Evolutionary conservation across 768 basidiomycete genomes (phyloP).

Genomic region (Galerina marginata): DNA sequence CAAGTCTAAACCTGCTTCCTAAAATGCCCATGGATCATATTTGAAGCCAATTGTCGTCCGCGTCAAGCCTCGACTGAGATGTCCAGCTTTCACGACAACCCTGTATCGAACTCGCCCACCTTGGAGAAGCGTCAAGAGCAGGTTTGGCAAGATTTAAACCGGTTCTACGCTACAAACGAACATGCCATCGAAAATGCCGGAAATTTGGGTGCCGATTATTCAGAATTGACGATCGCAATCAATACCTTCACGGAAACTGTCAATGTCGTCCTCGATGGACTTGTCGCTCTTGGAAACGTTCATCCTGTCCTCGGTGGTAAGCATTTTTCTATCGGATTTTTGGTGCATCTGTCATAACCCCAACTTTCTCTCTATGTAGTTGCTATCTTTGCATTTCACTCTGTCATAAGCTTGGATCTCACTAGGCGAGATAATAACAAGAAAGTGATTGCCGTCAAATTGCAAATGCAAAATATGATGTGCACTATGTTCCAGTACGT

Average conservation of each 20-base stretch:
- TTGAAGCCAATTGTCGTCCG: too few relatives aligned
- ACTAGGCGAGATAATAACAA: slow-evolving; percentile 49
- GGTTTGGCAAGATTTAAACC: slow-evolving; percentile 7
- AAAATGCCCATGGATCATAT: too few relatives aligned
- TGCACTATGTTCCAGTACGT: slow-evolving; percentile 45
- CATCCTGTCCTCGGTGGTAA: slow-evolving; percentile 17
- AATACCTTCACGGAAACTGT: slow-evolving; percentile 14
- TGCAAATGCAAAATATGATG: slow-evolving; percentile 54
- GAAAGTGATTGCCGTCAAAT: slow-evolving; percentile 43
- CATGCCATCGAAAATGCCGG: background rate
- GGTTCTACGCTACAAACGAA: slow-evolving; percentile 7
- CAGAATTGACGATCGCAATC: slow-evolving; percentile 6
- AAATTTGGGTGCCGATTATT: background rate
- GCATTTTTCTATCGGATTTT: background rate
- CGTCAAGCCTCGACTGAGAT: too few relatives aligned
- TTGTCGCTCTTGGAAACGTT: slow-evolving; percentile 12
- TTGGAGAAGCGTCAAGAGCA: slow-evolving; percentile 2
- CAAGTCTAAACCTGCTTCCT: too few relatives aligned
- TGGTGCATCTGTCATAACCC: background rate
- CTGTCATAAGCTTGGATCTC: slow-evolving; percentile 45
- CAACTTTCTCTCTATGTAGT: slow-evolving; percentile 23
- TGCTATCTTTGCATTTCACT: slow-evolving; percentile 48
- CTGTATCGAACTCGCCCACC: background rate
- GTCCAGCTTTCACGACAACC: too few relatives aligned
- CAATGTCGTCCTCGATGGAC: slow-evolving; percentile 12